A percentile compares a stretch with the other conserved stretches of the same genome.
Evolutionary conservation across 208 protist genomes (phyloP).

Genomic region (Herpetomonas tarakana): DNA sequence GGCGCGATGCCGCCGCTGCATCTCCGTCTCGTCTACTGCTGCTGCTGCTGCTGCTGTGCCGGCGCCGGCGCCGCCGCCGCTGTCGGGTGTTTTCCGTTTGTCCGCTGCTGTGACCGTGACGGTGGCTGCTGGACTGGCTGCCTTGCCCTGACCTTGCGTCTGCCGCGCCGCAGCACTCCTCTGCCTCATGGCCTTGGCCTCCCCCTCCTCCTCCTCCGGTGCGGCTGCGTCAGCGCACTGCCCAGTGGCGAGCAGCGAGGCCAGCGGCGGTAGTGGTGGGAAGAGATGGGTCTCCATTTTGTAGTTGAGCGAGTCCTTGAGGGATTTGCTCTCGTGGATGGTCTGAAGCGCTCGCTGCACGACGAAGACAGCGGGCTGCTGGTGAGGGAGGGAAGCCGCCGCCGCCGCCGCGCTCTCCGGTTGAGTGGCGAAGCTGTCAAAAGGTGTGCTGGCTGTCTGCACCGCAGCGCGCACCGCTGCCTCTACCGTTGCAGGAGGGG

Average conservation of each 20-base stretch:
- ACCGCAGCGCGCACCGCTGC: background rate
- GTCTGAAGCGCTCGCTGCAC: conserved; percentile 30
- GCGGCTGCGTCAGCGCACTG: no score
- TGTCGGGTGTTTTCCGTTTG: background rate
- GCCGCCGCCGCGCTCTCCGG: background rate
- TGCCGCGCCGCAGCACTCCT: background rate
- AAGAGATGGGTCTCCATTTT: conserved; percentile 41
- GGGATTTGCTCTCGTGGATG: conserved; percentile 59
- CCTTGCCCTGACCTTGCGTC: no score
- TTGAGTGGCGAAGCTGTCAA: background rate
- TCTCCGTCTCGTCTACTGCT: background rate
- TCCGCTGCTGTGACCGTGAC: background rate
- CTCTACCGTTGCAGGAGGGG: background rate
- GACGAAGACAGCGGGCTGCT: conserved; percentile 24
- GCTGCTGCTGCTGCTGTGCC: no score
- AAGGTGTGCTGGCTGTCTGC: background rate
- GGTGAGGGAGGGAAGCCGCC: background rate
- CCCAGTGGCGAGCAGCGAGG: no score
- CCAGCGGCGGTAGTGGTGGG: background rate
- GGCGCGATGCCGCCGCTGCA: background rate
- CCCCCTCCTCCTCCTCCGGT: conserved; percentile 2
- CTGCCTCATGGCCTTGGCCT: background rate
- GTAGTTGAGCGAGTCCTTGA: conserved; percentile 68
- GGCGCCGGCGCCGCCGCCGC: background rate
- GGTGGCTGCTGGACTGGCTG: no score